Conservation (phyloP, 371 early-diverging fungal genomes). For the Furculomyces boomerangus region DNA sequence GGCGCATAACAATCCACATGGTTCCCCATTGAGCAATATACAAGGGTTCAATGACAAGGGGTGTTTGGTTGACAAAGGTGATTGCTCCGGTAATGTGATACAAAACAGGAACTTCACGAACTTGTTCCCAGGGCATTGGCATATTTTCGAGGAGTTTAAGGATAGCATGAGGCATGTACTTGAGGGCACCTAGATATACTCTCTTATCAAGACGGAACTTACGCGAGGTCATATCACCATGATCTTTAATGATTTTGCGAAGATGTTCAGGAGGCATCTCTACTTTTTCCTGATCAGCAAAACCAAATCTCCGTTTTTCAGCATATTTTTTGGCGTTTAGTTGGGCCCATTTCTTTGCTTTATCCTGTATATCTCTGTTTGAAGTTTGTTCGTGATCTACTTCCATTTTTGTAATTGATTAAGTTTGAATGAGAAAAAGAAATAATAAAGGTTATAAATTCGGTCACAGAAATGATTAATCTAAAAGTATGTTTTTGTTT, state of each 20-base stretch:
- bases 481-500: too few species aligned
- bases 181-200: constrained; percentile 91
- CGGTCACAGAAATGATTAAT: too few species aligned
- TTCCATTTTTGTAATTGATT: too few species aligned
- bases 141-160: constrained; percentile 94
- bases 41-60: constrained; percentile 87
- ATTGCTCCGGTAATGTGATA: constrained; percentile 98
- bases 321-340: constrained; percentile 80
- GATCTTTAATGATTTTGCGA: constrained; percentile 90
- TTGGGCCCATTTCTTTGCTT: constrained; percentile 78
- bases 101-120: constrained; percentile 86
- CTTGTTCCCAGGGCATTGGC: constrained; percentile 99
- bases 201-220: constrained; percentile 94
- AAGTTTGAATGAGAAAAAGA: too few species aligned
- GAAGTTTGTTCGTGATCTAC: background rate
- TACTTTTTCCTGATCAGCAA: constrained; percentile 49
- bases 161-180: constrained; percentile 97
- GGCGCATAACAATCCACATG: constrained; percentile 99
- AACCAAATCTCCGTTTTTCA: constrained; percentile 80
- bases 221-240: constrained; percentile 95
- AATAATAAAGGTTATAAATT: too few species aligned
- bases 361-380: constrained; percentile 24
- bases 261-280: constrained; percentile 97
- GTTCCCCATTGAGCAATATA: constrained; percentile 97
- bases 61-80: constrained; percentile 94